Evolutionary conservation across 257 asterid species (phyloP).

Genomic region (Ophiorrhiza pumila): DNA sequence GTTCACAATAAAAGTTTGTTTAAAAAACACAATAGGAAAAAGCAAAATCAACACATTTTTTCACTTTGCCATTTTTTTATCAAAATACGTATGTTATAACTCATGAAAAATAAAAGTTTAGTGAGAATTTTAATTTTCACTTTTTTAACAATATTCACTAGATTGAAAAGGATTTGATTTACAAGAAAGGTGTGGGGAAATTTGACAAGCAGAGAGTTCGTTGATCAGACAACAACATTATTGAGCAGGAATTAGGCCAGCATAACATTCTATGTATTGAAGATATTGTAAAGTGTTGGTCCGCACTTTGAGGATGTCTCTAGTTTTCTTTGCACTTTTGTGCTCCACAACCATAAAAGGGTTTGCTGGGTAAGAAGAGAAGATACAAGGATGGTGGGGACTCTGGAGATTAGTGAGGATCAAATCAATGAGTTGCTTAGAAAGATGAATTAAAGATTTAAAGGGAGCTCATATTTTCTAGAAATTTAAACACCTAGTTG

Average conservation of each 20-base stretch:
- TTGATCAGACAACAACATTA: slow-evolving; percentile 71
- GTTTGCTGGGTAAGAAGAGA: slow-evolving; percentile 68
- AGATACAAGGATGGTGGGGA: slow-evolving; percentile 83
- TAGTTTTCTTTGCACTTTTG: slow-evolving; percentile 66
- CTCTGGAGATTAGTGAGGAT: slow-evolving; percentile 73
- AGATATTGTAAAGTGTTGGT: slow-evolving; percentile 72
- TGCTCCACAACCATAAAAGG: slow-evolving; percentile 72
- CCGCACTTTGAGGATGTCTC: slow-evolving; percentile 62
- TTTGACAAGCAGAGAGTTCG: slow-evolving; percentile 61
- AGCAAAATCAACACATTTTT: too few species aligned
- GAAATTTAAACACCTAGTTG: slow-evolving; percentile 4
- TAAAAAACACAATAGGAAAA: too few species aligned
- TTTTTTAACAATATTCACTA: too few species aligned
- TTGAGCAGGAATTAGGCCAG: slow-evolving; percentile 81
- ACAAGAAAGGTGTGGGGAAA: slow-evolving; percentile 82
- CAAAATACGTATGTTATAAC: too few species aligned
- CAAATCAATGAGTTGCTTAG: slow-evolving; percentile 64
- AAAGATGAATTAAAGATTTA: slow-evolving; percentile 68
- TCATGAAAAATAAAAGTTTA: too few species aligned
- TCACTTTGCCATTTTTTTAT: too few species aligned
- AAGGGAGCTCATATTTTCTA: neutral
- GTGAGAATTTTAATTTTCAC: too few species aligned
- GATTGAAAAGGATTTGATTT: slow-evolving; percentile 87
- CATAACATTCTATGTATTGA: slow-evolving; percentile 71
- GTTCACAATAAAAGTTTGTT: too few species aligned